Conservation (phyloP, 352 stramenopile species). For the Globisporangium mamillatum region DNA sequence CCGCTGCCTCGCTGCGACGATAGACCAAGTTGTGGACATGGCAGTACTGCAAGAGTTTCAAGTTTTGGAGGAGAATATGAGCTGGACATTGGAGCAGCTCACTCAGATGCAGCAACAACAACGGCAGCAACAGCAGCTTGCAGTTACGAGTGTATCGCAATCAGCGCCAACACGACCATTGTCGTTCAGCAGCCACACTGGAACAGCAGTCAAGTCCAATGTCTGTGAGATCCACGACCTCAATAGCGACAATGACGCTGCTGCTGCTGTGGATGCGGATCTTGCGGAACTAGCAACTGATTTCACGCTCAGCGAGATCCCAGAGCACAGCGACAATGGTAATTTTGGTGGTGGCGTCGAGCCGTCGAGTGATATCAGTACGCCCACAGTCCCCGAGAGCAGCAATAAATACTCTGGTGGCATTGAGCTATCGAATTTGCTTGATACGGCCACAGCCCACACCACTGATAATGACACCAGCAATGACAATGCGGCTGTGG, state of each 20-base stretch:
- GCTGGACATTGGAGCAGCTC: conserved; percentile 1
- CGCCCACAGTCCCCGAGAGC: neutral
- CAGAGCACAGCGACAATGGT: neutral
- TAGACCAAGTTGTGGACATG: conserved; percentile 31
- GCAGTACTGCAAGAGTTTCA: conserved; percentile 20
- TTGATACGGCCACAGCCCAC: neutral
- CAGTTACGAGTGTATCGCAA: neutral
- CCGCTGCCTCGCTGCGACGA: conserved; percentile 23
- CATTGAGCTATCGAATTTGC: neutral
- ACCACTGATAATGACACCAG: neutral
- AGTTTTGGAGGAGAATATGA: conserved; percentile 13
- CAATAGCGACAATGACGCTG: too few species aligned
- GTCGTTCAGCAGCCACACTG: neutral
- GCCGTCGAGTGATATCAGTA: neutral
- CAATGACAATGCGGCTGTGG: neutral
- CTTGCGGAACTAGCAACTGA: neutral
- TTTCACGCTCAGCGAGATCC: neutral
- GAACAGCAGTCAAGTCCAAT: too few species aligned
- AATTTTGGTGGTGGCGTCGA: neutral
- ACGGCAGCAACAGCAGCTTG: neutral
- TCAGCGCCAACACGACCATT: neutral
- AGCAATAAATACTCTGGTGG: neutral
- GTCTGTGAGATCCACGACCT: too few species aligned
- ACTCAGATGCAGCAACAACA: conserved; percentile 1
- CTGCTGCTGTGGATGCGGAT: too few species aligned